phyloP scores from a whole-genome alignment of 495 filamentous ascomycete species.

The Aspergillus conjunctus region DNA sequence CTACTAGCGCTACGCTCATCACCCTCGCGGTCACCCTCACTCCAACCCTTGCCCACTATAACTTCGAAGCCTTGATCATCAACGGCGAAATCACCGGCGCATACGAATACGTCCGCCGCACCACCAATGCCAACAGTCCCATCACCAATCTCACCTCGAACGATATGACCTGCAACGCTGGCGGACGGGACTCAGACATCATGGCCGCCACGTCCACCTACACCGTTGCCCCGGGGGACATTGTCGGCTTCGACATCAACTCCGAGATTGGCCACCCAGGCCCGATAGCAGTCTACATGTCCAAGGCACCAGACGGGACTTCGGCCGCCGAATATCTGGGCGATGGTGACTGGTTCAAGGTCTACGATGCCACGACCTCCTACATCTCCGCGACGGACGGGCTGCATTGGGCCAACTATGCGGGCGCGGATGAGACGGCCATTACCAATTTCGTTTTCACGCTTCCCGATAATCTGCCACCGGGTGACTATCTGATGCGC shows the following conservation, averaged over 20 bases:
- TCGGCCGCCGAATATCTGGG: slow-evolving; percentile 8
- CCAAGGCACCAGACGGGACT: slow-evolving; percentile 11
- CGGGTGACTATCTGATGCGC: slow-evolving; percentile 16
- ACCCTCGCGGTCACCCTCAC: not conserved
- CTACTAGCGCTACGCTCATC: not conserved
- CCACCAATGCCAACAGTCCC: slow-evolving; percentile 21
- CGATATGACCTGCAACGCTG: slow-evolving; percentile 25
- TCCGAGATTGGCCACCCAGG: slow-evolving; percentile 12
- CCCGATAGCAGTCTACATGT: slow-evolving; percentile 10
- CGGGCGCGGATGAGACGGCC: not conserved
- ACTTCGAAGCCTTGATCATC: slow-evolving; percentile 4
- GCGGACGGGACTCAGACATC: slow-evolving; percentile 17
- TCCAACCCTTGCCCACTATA: not conserved
- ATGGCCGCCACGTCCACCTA: slow-evolving; percentile 17
- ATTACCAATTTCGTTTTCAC: slow-evolving; percentile 12
- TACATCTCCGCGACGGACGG: not conserved
- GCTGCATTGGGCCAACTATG: slow-evolving; percentile 9
- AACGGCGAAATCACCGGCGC: slow-evolving; percentile 5
- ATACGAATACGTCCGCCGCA: slow-evolving; percentile 9
- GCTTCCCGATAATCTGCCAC: slow-evolving; percentile 6
- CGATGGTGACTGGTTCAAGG: slow-evolving; percentile 21
- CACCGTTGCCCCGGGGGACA: slow-evolving; percentile 16
- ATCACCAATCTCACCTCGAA: slow-evolving; percentile 17
- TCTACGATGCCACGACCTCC: slow-evolving; percentile 6
- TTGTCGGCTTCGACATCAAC: slow-evolving; percentile 22